phyloP scores from a whole-genome alignment of 495 filamentous ascomycete species.

The Opeltia flavorubescens region DNA sequence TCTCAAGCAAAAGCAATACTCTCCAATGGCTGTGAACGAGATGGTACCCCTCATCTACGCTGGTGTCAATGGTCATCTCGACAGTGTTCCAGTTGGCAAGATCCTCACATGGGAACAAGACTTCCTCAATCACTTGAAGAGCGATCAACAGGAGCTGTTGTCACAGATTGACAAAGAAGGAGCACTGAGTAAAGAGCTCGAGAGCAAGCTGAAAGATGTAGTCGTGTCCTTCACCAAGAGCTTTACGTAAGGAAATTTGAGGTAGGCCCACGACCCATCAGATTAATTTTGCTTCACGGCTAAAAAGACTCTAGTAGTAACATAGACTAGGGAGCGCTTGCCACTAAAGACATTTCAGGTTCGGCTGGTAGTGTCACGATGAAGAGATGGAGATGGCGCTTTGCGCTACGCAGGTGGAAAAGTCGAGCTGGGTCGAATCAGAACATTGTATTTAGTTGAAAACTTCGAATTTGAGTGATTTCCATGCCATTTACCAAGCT shows the following conservation, averaged over 20 bases:
- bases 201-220: slow-evolving; percentile 72
- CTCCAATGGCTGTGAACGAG: slow-evolving; percentile 95
- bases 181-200: slow-evolving; percentile 85
- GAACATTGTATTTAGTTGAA: slow-evolving; percentile 6
- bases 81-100: slow-evolving; percentile 72
- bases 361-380: not conserved
- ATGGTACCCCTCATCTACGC: slow-evolving; percentile 99
- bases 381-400: not conserved
- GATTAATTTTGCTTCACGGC: not conserved
- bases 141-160: slow-evolving; percentile 71
- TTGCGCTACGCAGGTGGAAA: not conserved
- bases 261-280: not conserved
- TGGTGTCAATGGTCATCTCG: slow-evolving; percentile 94
- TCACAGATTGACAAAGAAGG: slow-evolving; percentile 92
- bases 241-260: slow-evolving; percentile 38
- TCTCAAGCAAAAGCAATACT: slow-evolving; percentile 99
- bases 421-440: not conserved
- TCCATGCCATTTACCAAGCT: too few relatives aligned
- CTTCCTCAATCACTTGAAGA: slow-evolving; percentile 82
- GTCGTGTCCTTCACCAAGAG: slow-evolving; percentile 80
- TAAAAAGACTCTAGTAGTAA: slow-evolving; percentile 6
- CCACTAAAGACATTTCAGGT: not conserved
- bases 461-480: slow-evolving; percentile 1
- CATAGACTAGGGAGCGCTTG: slow-evolving; percentile 1
- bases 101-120: slow-evolving; percentile 86